phyloP scores from a whole-genome alignment of 495 filamentous ascomycete genomes.

The Trichoderma gamsii region DNA sequence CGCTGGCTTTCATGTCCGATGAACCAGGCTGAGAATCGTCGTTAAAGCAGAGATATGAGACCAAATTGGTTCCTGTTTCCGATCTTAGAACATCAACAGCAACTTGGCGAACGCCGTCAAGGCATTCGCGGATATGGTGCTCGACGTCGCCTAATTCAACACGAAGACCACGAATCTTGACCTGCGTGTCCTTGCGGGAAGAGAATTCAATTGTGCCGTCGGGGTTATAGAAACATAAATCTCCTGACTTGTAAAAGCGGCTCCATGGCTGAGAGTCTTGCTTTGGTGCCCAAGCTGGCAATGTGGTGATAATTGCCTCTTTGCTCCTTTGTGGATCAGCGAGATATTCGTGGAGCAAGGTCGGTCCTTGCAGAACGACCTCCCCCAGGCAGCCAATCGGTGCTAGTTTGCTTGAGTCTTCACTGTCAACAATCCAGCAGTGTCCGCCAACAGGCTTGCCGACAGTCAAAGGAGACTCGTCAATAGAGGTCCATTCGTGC shows the following conservation, averaged over 20 bases:
- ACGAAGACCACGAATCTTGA: slow-evolving; percentile 12
- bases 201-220: slow-evolving; percentile 20
- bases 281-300: slow-evolving; percentile 29
- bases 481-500: slow-evolving; percentile 18
- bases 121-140: slow-evolving; percentile 1
- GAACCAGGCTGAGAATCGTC: slow-evolving; percentile 6
- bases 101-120: slow-evolving; percentile 9
- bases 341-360: slow-evolving; percentile 30
- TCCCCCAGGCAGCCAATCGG: slow-evolving; percentile 28
- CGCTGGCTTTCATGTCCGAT: slow-evolving; percentile 11
- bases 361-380: slow-evolving; percentile 13
- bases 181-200: slow-evolving; percentile 27
- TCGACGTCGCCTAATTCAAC: slow-evolving; percentile 12
- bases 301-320: slow-evolving; percentile 32
- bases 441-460: slow-evolving; percentile 41
- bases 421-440: slow-evolving; percentile 44
- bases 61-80: slow-evolving; percentile 27
- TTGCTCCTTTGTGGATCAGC: slow-evolving; percentile 27
- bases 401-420: slow-evolving; percentile 39
- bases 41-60: slow-evolving; percentile 20
- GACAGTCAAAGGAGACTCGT: slow-evolving; percentile 30
- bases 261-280: not conserved
- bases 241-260: slow-evolving; percentile 40
- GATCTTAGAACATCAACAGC: slow-evolving; percentile 21
- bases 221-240: slow-evolving; percentile 41